Percentiles rank a stretch among this genome's conserved stretches.
These are phyloP conservation scores for Angomonas deanei DNA, from an alignment of 208 protist species.

Conservation along the genomic window DNA sequence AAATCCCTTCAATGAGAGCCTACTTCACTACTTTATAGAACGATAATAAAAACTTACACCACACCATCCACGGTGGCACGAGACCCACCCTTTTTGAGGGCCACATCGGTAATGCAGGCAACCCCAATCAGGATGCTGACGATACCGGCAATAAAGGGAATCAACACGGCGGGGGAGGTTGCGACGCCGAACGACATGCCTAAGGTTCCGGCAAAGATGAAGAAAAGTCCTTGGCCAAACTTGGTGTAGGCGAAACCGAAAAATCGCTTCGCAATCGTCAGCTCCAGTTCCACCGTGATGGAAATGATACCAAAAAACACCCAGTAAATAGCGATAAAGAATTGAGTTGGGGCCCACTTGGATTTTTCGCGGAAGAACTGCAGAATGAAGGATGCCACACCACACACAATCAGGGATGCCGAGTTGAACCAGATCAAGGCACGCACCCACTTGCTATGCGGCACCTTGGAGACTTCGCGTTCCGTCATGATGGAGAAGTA, in stretches of 20 bases:
- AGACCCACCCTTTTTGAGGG: conserved; percentile 6
- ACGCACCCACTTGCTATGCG: conserved; percentile 11
- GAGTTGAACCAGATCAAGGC: conserved; percentile 29
- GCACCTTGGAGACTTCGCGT: not conserved
- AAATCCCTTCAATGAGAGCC: no score
- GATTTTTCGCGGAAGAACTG: conserved; percentile 14
- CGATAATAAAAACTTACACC: no score
- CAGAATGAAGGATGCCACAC: conserved; percentile 25
- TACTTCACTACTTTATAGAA: no score
- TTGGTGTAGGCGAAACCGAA: conserved; percentile 35
- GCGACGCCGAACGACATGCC: conserved; percentile 39
- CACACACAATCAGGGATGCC: conserved; percentile 25
- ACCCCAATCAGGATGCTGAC: conserved; percentile 21
- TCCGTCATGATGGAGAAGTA: not conserved
- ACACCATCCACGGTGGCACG: conserved; percentile 8
- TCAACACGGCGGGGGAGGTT: conserved; percentile 13
- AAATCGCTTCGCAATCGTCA: conserved; percentile 15
- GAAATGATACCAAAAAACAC: conserved; percentile 30
- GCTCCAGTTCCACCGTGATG: conserved; percentile 17
- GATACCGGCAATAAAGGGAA: conserved; percentile 42
- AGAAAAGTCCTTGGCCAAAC: conserved; percentile 29
- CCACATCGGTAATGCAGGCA: conserved; percentile 16
- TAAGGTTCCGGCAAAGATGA: conserved; percentile 45
- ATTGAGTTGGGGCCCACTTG: conserved; percentile 12
- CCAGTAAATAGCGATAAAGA: conserved; percentile 34